phyloP scores from a whole-genome alignment of 345 rosid species.

The Alliaria petiolata region DNA sequence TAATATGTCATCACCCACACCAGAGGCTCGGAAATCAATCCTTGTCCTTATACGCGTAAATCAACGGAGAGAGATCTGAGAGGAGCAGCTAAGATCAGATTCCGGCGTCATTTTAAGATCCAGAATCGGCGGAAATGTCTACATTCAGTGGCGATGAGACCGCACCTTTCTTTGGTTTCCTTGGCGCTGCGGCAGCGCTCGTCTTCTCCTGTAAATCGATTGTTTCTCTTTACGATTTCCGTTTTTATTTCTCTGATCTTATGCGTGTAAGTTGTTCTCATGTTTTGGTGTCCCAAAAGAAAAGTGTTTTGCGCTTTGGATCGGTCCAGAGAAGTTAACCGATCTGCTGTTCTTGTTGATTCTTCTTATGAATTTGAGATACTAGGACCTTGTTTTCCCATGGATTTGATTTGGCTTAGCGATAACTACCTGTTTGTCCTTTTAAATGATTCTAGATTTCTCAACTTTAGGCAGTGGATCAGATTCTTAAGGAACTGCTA shows the following conservation, averaged over 20 bases:
- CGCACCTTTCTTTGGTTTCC: conserved; percentile 42
- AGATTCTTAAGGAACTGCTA: not conserved
- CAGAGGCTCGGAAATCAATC: conserved; percentile 1
- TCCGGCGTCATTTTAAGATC: conserved; percentile 30
- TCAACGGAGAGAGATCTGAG: conserved; percentile 25
- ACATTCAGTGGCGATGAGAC: conserved; percentile 41
- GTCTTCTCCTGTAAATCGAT: conserved; percentile 35
- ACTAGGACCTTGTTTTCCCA: not conserved
- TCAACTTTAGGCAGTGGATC: not conserved
- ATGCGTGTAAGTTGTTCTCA: not conserved
- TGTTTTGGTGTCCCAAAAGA: not conserved
- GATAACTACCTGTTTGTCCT: not conserved
- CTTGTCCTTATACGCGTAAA: not conserved
- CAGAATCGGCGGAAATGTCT: conserved; percentile 27
- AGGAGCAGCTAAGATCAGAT: conserved; percentile 1
- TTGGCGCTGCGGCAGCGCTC: conserved; percentile 38
- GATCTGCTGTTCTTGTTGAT: conserved; percentile 6
- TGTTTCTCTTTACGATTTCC: not conserved
- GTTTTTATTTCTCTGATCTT: not conserved
- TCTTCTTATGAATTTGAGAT: not conserved
- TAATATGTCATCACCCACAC: not conserved
- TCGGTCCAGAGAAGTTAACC: not conserved
- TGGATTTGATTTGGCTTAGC: not conserved
- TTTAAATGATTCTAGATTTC: not conserved
- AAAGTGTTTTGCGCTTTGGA: not conserved